Percentiles rank a stretch among this genome's conserved stretches.
Evolutionary conservation across 23 red algal species (phyloP).

Genomic region (Gracilariopsis chorda): DNA sequence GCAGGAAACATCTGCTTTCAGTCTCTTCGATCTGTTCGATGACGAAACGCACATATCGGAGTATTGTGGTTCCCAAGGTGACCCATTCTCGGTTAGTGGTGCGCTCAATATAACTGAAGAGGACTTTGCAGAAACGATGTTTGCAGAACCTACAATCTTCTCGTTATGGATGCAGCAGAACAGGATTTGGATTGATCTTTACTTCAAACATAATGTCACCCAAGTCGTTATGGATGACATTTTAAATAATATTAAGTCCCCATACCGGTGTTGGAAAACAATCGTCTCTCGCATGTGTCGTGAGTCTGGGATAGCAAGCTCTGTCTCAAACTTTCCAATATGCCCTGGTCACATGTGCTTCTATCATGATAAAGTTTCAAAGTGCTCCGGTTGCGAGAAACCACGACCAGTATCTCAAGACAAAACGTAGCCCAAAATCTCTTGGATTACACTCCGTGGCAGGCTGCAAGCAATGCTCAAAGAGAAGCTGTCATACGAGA

Average conservation of each 20-base stretch:
- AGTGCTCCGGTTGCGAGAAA: not conserved
- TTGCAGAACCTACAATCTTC: not conserved
- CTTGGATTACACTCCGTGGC: not conserved
- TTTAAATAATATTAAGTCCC: not conserved
- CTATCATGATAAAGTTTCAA: not conserved
- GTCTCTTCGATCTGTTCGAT: not conserved
- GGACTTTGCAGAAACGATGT: too few species aligned
- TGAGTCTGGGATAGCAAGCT: not conserved
- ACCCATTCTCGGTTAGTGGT: not conserved
- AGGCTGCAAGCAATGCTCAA: not conserved
- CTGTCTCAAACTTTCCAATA: not conserved
- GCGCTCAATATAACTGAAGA: not conserved
- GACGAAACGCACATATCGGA: not conserved
- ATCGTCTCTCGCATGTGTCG: not conserved
- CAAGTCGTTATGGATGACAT: not conserved
- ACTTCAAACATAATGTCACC: not conserved
- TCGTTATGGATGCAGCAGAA: not conserved
- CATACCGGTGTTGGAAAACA: not conserved
- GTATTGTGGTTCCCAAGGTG: not conserved
- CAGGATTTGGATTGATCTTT: not conserved
- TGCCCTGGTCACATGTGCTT: constrained; percentile 6
- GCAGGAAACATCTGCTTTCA: not conserved
- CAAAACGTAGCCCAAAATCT: not conserved
- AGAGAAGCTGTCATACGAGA: not conserved
- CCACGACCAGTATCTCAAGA: not conserved